Base-by-base conservation (phyloP, 306 rosid genomes). In the Begonia peltatifolia region DNA sequence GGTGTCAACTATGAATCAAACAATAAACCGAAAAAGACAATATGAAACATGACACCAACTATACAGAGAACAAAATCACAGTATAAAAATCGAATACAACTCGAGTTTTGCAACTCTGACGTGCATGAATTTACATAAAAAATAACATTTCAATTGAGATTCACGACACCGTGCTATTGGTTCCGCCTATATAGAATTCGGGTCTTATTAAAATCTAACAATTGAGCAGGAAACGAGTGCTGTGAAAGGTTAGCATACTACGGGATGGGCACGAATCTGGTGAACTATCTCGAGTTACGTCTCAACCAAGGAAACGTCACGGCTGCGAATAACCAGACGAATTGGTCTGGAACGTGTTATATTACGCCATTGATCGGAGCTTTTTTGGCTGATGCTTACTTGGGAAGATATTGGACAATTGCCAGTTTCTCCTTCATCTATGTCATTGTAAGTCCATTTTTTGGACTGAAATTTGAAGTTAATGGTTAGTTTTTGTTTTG, bases 371-470 rank as follows among this genome's bases (percentile, higher is more conserved):
- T 87, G 72, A 62, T 84, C 47, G 96, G 96, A 61, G 96, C 96
- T 52, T 87, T 87, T 78, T 59, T 87, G 8, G 94, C 96, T 61
- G 96, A 87, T 73, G 75, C 96, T 15, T 87, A 87, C 74, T 47
- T 84, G 50, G 96, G 94, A 79, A 87, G 96, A 84, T 87, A 74
- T 77, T 84, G 94, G 94, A 84, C 96, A 12, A 87, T 87, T 73
- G 86, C 93, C 41, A 64, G 55, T 63, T 87, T 87, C 68, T 77
- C 94, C 9, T 59, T 42, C 14, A 16, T 87, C 56, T 87, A 87
- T 63, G 84, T 59, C 23, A 13, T 65, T 50, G 96, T 87, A 77
- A 79, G 96, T 68, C 50, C 50, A 14, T 59, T 38, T 35, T 59
- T 16, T 43, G 3, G 18, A 35, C 14, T 53, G 6, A 14, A 41